phyloP scores from a whole-genome alignment of 495 filamentous ascomycete genomes.

The Penicillium simplicissimum region DNA sequence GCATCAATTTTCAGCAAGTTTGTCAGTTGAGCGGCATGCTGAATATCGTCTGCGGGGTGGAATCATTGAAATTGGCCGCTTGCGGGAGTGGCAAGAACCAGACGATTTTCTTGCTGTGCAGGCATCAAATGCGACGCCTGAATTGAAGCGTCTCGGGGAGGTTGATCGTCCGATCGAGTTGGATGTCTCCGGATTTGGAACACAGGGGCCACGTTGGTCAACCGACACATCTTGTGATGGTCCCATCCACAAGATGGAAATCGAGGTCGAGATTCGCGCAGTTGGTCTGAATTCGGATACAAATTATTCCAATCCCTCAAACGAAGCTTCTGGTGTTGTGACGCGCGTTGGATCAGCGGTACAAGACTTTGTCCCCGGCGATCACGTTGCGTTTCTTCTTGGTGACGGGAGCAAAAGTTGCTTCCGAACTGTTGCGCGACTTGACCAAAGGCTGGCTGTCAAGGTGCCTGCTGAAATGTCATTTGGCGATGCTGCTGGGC shows the following conservation, averaged over 20 bases:
- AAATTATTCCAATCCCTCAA: background rate
- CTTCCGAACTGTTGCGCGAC: slow-evolving; percentile 19
- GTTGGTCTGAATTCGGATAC: slow-evolving; percentile 15
- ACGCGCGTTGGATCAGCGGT: slow-evolving; percentile 11
- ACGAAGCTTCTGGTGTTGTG: slow-evolving; percentile 23
- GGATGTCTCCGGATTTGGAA: background rate
- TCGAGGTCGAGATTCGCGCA: slow-evolving; percentile 20
- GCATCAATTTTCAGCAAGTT: slow-evolving; percentile 22
- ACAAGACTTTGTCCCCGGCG: slow-evolving; percentile 12
- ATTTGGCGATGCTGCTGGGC: slow-evolving; percentile 26
- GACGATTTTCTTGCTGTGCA: slow-evolving; percentile 23
- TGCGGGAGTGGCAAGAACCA: slow-evolving; percentile 21
- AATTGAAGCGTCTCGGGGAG: slow-evolving; percentile 10
- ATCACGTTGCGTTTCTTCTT: slow-evolving; percentile 22
- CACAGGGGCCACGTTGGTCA: slow-evolving; percentile 9
- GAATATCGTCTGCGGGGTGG: slow-evolving; percentile 27
- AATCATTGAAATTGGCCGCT: slow-evolving; percentile 31
- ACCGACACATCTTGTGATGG: slow-evolving; percentile 2
- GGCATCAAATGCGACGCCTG: slow-evolving; percentile 6
- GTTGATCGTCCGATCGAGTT: slow-evolving; percentile 14
- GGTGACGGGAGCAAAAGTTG: slow-evolving; percentile 1
- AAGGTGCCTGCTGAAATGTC: slow-evolving; percentile 24
- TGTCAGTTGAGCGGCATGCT: slow-evolving; percentile 19
- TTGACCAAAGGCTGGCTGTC: slow-evolving; percentile 15
- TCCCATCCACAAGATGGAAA: background rate